Percentiles rank a stretch among this genome's conserved stretches.
Conservation (phyloP, 176 grass and related monocot species). For the Zoysia japonica region DNA sequence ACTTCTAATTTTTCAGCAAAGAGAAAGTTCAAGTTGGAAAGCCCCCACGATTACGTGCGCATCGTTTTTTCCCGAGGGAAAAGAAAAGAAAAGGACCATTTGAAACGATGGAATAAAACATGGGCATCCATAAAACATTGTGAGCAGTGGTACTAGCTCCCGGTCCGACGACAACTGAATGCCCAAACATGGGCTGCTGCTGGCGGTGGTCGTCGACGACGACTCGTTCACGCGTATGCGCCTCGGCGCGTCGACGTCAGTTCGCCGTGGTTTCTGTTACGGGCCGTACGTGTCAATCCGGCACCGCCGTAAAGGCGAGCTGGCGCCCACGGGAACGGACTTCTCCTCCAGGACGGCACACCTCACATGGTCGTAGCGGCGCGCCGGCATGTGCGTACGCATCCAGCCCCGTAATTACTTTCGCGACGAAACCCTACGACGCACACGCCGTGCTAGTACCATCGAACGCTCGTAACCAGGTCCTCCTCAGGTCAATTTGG, state of each 20-base stretch:
- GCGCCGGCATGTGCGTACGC: neutral
- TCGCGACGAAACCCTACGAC: neutral
- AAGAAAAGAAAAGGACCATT: neutral
- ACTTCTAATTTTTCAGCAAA: neutral
- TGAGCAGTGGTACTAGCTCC: neutral
- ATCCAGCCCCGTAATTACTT: neutral
- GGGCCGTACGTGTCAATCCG: neutral
- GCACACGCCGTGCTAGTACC: neutral
- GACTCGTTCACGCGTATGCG: no score
- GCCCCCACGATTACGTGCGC: no score
- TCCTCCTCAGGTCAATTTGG: neutral
- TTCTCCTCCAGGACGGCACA: neutral
- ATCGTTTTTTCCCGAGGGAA: no score
- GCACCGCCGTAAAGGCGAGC: neutral
- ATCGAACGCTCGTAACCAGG: neutral
- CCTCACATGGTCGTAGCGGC: neutral
- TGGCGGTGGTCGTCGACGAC: no score
- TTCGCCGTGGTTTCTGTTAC: neutral
- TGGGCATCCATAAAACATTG: no score
- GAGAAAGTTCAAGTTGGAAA: no score
- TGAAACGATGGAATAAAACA: no score
- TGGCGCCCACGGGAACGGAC: neutral
- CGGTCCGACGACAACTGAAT: constrained; percentile 10
- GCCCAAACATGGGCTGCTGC: constrained; percentile 23
- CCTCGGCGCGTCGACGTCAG: neutral